A percentile compares a stretch with the other conserved stretches of the same genome.
These are phyloP conservation scores for Wickerhamomyces bisporus DNA, from an alignment of 805 yeast species.

Conservation along the genomic window DNA sequence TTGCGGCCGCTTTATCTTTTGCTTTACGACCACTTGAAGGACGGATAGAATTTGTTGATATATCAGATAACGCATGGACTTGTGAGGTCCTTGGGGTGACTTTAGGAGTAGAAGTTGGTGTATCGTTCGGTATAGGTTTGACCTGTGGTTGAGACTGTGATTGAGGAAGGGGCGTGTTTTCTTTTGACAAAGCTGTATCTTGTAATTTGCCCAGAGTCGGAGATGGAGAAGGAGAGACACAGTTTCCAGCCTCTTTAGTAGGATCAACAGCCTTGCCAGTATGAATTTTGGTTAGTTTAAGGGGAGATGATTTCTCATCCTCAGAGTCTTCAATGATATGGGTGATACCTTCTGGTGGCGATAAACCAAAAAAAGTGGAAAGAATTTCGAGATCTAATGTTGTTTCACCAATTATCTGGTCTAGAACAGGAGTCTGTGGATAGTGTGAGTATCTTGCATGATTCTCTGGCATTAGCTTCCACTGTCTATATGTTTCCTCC, in stretches of 20 bases:
- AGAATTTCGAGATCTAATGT: slow-evolving; percentile 38
- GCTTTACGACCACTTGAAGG: slow-evolving; percentile 46
- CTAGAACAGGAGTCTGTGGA: slow-evolving; percentile 36
- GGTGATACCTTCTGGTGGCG: slow-evolving; percentile 14
- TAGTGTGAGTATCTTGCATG: slow-evolving; percentile 43
- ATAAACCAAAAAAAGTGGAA: slow-evolving; percentile 32
- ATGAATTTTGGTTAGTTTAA: not conserved
- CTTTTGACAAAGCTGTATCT: no score
- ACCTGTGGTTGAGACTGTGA: no score
- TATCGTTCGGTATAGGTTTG: not conserved
- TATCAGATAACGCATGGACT: slow-evolving; percentile 3
- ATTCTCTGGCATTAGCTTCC: slow-evolving; percentile 47
- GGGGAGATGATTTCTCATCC: slow-evolving; percentile 10
- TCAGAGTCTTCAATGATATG: slow-evolving; percentile 22
- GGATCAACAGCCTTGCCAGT: no score
- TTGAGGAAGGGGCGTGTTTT: not conserved
- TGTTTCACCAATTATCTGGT: slow-evolving; percentile 49
- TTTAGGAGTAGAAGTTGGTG: slow-evolving; percentile 5
- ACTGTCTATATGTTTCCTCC: slow-evolving; percentile 67
- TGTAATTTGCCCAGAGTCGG: no score
- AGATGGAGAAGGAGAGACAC: no score
- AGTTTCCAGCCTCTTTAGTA: no score
- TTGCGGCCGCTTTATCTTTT: slow-evolving; percentile 57
- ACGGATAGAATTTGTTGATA: slow-evolving; percentile 15
- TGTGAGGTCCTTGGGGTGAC: slow-evolving; percentile 5